Base-by-base conservation (phyloP, 1,284 basidiomycete species). In the Austropuccinia psidii region DNA sequence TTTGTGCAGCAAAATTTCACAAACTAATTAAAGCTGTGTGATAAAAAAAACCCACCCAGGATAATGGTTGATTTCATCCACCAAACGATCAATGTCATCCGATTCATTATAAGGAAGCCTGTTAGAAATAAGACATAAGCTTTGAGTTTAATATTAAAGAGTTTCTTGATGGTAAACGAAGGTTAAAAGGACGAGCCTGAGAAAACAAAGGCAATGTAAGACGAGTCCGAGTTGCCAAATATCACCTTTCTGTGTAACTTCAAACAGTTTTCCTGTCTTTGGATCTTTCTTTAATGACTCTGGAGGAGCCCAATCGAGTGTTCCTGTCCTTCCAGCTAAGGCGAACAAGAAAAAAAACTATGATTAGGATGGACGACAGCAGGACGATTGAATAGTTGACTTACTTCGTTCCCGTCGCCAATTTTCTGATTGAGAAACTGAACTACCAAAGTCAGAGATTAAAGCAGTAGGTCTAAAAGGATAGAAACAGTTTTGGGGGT, bases 391-490 rank as follows among this genome's bases (percentile, higher is more conserved):
- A 35, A 33, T 33, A 21, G 21, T 19, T 27, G 21, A 70, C 68
- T 27, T 76, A 52, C 69, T 76, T 31, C 73, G 74, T 37, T 65
- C 50, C 3, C 77, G 76, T 9, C 68, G 50, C 76, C 77, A 79
- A 66, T 75, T 76, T 35, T 79, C 77, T 24, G 79, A 77, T 15
- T 79, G 70, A 1, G 76, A 64, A 31, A 77, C 69, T 13, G 91
- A 94, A 0, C 93, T 95, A 4, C 93, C 93, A 81, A 97, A 97
- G 78, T 97, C 93, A 0, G 91, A 92, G 13, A 96, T 83, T 88
- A 95, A 89, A 0, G 91, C 92, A 55, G 82, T 82, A 0, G 84
- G 84, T 49, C 83, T 83, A 49, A 17, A 47, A 73, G 15, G n/a
- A n/a, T n/a, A n/a, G n/a, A n/a, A n/a, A n/a, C n/a, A n/a, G n/a